Base-by-base conservation (phyloP, 257 asterid species). In the Solanum pinnatisectum region DNA sequence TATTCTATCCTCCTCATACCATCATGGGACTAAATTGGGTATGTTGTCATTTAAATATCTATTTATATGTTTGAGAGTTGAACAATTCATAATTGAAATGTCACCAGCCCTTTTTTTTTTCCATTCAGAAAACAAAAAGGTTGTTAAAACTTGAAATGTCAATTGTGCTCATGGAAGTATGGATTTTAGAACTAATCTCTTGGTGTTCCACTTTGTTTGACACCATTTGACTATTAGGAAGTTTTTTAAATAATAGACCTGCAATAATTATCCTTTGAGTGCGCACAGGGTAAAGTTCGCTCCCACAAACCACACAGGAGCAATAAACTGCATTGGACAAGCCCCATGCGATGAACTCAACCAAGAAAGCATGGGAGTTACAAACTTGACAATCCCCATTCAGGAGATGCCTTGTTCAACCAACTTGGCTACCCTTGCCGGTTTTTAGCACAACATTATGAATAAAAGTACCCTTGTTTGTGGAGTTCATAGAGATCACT, bases 231-330 rank as follows among this genome's bases (percentile, higher is more conserved):
- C 5, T 37, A 5, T 22, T 1, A 37, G 33, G 5, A 37, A 23
- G 56, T 35, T 33, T 0, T 56, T 56, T 16, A 35, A 71, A 35
- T n/a, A n/a, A n/a, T n/a, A n/a, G n/a, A n/a, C n/a, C 59, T 49
- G 0, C 63, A 6, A 52, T 0, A 0, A 10, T 12, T 56, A 56
- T 56, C 5, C 25, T 56, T 56, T 0, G 0, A 0, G 25, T 56
- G 11, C 0, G 5, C 67, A 20, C 0, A 56, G 5, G 25, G n/a
- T 7, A 56, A 56, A 4, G n/a, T 0, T 25, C 2, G 5, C 11
- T 20, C 11, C 67, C 67, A 59, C 67, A 59, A 56, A 56, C 8
- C n/a, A 56, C n/a, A 56, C 10, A 18, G 0, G 5, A 52, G 0
- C 6, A n/a, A 52, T 52, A 52, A 52, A 52, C 0, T 56, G n/a